These are phyloP conservation scores for Sphagnum fallax DNA, from an alignment of 228 moss, liverwort and hornwort genomes.

Conservation along the genomic window DNA sequence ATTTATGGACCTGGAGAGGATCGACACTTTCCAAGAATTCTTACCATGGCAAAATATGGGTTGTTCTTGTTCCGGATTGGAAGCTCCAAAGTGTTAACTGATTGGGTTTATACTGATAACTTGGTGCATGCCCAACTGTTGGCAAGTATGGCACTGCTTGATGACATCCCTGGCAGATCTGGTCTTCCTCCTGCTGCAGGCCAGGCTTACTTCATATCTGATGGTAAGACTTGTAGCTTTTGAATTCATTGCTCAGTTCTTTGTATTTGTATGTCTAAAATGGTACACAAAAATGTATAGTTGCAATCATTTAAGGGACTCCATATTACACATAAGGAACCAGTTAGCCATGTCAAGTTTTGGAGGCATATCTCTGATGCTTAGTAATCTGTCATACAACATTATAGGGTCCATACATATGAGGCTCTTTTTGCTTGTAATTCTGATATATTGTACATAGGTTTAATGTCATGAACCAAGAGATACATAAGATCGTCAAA, in stretches of 20 bases:
- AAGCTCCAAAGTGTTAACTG: slow-evolving; percentile 53
- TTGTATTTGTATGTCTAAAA: not conserved
- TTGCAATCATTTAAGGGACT: too few species aligned
- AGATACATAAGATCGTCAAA: not conserved
- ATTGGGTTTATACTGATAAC: slow-evolving; percentile 87
- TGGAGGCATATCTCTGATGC: too few species aligned
- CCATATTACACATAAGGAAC: too few species aligned
- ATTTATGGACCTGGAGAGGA: slow-evolving; percentile 87
- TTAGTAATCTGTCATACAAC: too few species aligned
- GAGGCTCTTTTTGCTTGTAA: not conserved
- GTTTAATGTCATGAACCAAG: not conserved
- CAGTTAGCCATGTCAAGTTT: too few species aligned
- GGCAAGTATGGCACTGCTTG: slow-evolving; percentile 86
- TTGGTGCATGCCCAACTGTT: slow-evolving; percentile 77
- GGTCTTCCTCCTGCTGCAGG: slow-evolving; percentile 59
- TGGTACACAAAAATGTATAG: too few species aligned
- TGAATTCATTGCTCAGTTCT: not conserved
- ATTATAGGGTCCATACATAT: not conserved
- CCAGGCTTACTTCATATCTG: slow-evolving; percentile 92
- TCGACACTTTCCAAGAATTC: slow-evolving; percentile 67
- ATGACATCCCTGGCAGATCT: slow-evolving; percentile 52
- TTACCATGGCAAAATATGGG: slow-evolving; percentile 56
- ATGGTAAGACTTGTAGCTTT: slow-evolving; percentile 44
- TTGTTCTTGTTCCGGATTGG: slow-evolving; percentile 58
- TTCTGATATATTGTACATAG: not conserved